These are phyloP conservation scores for Fusarium chuoi DNA, from an alignment of 2,329 filamentous ascomycete genomes.

Conservation along the genomic window DNA sequence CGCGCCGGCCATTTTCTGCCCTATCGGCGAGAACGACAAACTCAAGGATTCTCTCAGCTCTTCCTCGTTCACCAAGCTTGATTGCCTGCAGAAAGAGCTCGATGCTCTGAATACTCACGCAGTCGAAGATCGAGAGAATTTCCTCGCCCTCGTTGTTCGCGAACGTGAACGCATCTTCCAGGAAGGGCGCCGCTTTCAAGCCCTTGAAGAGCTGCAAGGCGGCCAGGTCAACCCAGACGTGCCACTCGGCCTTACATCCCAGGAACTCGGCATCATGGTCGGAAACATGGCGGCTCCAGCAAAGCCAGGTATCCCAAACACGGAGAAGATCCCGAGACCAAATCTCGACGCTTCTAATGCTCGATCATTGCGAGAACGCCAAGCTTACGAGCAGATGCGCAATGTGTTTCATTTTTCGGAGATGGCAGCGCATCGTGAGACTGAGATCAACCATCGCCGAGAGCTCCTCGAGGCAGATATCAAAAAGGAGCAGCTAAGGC, in stretches of 20 bases:
- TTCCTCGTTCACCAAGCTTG: conserved; percentile 16
- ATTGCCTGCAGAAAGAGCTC: conserved; percentile 37
- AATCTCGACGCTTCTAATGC: conserved; percentile 20
- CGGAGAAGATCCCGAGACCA: conserved; percentile 21
- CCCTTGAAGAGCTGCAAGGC: background rate
- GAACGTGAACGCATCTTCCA: conserved; percentile 48
- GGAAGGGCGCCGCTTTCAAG: conserved; percentile 33
- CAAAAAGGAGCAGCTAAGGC: conserved; percentile 27
- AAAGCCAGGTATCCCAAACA: conserved; percentile 8
- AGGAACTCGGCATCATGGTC: conserved; percentile 43
- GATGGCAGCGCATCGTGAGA: conserved; percentile 41
- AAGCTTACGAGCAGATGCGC: conserved; percentile 35
- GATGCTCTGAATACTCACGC: conserved; percentile 41
- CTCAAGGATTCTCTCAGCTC: conserved; percentile 3
- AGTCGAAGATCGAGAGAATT: conserved; percentile 45
- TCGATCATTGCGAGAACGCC: conserved; percentile 39
- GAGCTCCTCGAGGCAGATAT: conserved; percentile 38
- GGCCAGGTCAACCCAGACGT: background rate
- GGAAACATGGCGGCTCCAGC: conserved; percentile 44
- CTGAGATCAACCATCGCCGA: conserved; percentile 26
- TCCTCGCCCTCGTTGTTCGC: conserved; percentile 44
- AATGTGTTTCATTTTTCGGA: conserved; percentile 29
- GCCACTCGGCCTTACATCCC: conserved; percentile 1
- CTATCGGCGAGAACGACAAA: conserved; percentile 35
- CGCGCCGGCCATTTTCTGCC: conserved; percentile 46